phyloP scores from a whole-genome alignment of 2,329 filamentous ascomycete genomes.

The Elsinoe necatrix region DNA sequence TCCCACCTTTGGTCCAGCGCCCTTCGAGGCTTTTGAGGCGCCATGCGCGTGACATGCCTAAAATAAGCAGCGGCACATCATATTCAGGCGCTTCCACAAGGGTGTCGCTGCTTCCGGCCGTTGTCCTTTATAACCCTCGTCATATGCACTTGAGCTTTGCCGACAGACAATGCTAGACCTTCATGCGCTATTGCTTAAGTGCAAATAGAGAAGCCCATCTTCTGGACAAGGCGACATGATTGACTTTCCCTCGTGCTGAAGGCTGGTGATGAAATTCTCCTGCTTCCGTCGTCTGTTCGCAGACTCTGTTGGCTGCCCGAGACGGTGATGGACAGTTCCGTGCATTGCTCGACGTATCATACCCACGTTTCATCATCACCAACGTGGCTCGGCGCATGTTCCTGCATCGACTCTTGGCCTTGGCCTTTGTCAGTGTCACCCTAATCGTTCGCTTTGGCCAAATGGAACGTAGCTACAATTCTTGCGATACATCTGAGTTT shows the following conservation, averaged over 20 bases:
- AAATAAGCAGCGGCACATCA: constrained; percentile 11
- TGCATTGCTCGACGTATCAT: background rate
- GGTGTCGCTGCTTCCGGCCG: background rate
- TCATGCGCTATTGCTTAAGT: background rate
- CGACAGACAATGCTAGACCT: background rate
- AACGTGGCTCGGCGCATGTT: constrained; percentile 8
- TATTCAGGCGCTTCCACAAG: background rate
- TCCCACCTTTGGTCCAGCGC: background rate
- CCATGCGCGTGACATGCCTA: background rate
- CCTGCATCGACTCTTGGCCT: background rate
- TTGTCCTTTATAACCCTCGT: background rate
- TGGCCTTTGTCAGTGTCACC: too few species aligned
- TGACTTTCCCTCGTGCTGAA: background rate
- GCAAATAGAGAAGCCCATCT: background rate
- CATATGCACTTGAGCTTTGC: background rate
- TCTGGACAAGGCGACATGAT: background rate
- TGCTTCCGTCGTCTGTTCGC: background rate
- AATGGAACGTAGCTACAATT: too few species aligned
- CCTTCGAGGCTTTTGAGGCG: background rate
- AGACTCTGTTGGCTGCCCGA: background rate
- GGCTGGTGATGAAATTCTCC: background rate
- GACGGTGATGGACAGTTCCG: background rate
- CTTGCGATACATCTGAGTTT: too few species aligned
- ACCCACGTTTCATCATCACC: background rate
- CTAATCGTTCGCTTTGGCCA: background rate